These are phyloP conservation scores for Penicillium vulpinum DNA, from an alignment of 2,329 filamentous ascomycete species.

Conservation along the genomic window DNA sequence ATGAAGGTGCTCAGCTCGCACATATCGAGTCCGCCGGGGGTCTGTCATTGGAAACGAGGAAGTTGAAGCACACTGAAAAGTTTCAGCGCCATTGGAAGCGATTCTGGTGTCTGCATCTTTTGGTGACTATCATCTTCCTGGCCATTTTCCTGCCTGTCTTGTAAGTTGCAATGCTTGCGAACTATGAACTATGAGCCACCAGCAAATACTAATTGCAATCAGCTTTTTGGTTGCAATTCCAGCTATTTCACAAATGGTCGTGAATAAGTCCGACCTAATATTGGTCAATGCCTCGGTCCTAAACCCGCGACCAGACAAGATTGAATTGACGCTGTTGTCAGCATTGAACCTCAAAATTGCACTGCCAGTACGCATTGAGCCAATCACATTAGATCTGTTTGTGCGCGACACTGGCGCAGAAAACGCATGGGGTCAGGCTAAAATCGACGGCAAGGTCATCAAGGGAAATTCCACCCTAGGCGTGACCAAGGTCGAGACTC, in stretches of 20 bases:
- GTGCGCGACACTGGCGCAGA: slow-evolving; percentile 29
- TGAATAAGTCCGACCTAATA: slow-evolving; percentile 39
- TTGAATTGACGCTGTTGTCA: slow-evolving; percentile 38
- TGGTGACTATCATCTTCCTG: slow-evolving; percentile 38
- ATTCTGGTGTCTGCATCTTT: slow-evolving; percentile 42
- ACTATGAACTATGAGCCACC: too few species aligned
- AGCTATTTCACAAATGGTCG: slow-evolving; percentile 42
- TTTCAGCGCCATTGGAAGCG: slow-evolving; percentile 39
- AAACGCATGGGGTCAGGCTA: slow-evolving; percentile 31
- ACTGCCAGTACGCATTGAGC: slow-evolving; percentile 40
- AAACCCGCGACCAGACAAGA: slow-evolving; percentile 34
- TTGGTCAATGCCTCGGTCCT: slow-evolving; percentile 38
- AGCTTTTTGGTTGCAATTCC: slow-evolving; percentile 45
- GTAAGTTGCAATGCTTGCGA: slow-evolving; percentile 33
- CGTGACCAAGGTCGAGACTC: slow-evolving; percentile 23
- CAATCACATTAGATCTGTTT: slow-evolving; percentile 36
- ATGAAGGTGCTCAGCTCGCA: slow-evolving; percentile 25
- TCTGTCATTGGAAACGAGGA: slow-evolving; percentile 26
- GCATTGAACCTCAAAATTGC: slow-evolving; percentile 39
- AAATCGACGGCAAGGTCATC: slow-evolving; percentile 28
- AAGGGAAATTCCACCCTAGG: slow-evolving; percentile 40
- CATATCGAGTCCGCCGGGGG: slow-evolving; percentile 31
- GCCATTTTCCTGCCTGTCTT: slow-evolving; percentile 43
- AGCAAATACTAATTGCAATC: neutral
- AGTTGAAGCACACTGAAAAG: slow-evolving; percentile 28